Evolutionary conservation across 768 basidiomycete genomes (phyloP).

Genomic region (Suillus lakei): DNA sequence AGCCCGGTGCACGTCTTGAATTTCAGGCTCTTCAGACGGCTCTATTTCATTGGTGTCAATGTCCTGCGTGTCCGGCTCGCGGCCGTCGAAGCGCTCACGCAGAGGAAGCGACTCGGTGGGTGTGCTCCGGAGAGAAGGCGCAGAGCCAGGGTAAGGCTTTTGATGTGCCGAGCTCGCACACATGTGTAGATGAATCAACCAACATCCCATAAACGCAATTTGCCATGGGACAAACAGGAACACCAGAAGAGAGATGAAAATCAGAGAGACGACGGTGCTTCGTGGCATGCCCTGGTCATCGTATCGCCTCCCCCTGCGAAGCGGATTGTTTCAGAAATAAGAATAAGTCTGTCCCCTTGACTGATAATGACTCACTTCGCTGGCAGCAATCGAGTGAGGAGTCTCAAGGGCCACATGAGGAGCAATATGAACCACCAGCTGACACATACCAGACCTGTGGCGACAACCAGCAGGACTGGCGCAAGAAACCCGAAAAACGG

Average conservation of each 20-base stretch:
- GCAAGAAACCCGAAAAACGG: constrained; percentile 38
- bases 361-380: constrained; percentile 18
- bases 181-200: constrained; percentile 76
- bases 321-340: not conserved
- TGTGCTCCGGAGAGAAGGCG: constrained; percentile 30
- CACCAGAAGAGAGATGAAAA: constrained; percentile 65
- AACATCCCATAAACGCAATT: constrained; percentile 85
- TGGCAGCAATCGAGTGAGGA: constrained; percentile 16
- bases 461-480: constrained; percentile 56
- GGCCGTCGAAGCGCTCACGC: not conserved
- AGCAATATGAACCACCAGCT: constrained; percentile 58
- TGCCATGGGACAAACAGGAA: constrained; percentile 88
- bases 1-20: not conserved
- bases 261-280: constrained; percentile 61
- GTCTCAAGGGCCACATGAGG: constrained; percentile 51
- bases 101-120: constrained; percentile 30
- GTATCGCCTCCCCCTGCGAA: constrained; percentile 19
- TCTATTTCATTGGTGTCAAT: constrained; percentile 18
- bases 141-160: constrained; percentile 24
- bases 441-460: constrained; percentile 66
- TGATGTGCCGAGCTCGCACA: constrained; percentile 46
- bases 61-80: not conserved
- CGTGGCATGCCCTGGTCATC: constrained; percentile 46
- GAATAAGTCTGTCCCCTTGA: not conserved
- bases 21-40: constrained; percentile 9